phyloP scores from a whole-genome alignment of 2,329 filamentous ascomycete species.

The Hymenoscyphus infarciens region DNA sequence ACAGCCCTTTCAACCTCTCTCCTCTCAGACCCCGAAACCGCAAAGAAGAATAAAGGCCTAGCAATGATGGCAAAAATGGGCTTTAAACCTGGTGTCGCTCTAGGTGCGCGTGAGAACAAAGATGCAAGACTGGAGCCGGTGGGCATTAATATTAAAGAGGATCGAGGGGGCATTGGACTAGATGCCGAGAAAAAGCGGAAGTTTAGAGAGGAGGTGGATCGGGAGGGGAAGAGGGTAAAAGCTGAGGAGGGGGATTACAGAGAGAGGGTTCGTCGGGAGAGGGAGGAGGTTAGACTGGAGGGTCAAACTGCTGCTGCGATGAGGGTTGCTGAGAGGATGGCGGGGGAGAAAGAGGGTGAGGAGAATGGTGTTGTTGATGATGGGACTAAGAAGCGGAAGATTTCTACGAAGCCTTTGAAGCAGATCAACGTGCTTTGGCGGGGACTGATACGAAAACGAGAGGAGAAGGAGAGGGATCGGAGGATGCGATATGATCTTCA shows the following conservation, averaged over 20 bases:
- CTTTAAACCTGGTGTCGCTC: conserved; percentile 69
- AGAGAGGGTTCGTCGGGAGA: conserved; percentile 66
- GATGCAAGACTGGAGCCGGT: conserved; percentile 64
- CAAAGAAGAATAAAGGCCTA: conserved; percentile 75
- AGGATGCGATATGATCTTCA: conserved; percentile 63
- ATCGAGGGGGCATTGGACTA: conserved; percentile 77
- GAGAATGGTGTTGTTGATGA: conserved; percentile 18
- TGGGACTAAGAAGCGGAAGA: conserved; percentile 32
- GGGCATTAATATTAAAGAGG: conserved; percentile 70
- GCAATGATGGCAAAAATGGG: conserved; percentile 98
- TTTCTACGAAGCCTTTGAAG: conserved; percentile 52
- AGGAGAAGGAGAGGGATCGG: conserved; percentile 65
- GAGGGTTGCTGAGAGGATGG: conserved; percentile 75
- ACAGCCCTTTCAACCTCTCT: conserved; percentile 72
- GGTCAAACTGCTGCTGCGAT: conserved; percentile 73
- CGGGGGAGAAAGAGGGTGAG: conserved; percentile 30
- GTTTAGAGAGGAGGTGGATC: conserved; percentile 58
- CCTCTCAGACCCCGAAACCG: conserved; percentile 49
- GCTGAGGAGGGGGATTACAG: conserved; percentile 69
- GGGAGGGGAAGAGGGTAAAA: conserved; percentile 56
- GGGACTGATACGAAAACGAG: conserved; percentile 64
- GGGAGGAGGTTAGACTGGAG: conserved; percentile 66
- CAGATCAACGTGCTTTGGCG: conserved; percentile 78
- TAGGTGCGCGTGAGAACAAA: conserved; percentile 48
- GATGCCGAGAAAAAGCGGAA: conserved; percentile 82